Evolutionary conservation across 345 rosid species (phyloP), one percentile per base, ranked within the genome.

Genomic region (Lenwebbia sp.): DNA sequence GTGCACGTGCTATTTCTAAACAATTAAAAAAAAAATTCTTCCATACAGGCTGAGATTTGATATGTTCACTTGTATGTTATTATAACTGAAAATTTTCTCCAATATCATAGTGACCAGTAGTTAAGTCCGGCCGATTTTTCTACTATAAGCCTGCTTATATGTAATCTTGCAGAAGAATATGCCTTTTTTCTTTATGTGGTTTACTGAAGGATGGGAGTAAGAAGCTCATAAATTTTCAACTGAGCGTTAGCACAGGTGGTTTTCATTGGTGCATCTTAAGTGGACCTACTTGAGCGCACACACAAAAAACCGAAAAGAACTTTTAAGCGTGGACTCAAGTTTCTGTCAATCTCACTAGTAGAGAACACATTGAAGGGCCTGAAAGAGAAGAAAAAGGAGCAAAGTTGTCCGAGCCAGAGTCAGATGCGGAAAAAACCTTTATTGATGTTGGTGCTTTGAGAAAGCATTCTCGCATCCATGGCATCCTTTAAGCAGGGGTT

Each of bases 401-500:
- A 14, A 93, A 90, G 84, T 91, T 89, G 49, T 93, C 94, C 1
- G 95, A 96, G 86, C 95, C 95, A 57, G 96, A 95, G 82, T 98
- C 98, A 37, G 95, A 44, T 97, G 99, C 84, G 97, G 99, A 33
- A 96, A 95, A 89, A 95, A 96, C 83, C 5, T 97, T 96, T 84
- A 90, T 92, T 40, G 99, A 96, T 86, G 99, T 93, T 60, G 96
- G 99, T 81, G 99, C 95, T 56, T 92, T 96, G 88, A 93, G 99
- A 86, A 95, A 96, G 89, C 99, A 94, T 93, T 95, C 99, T 82
- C 99, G 94, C 85, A 95, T 95, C 82, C 96, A 94, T 88, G 99
- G 99, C 57, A 54, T 54, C 57, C 21, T 54, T 54, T 22, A 7
- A 21, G 10, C 3, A 19, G 9, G 56, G 56, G 9, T 54, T 21